phyloP scores from a whole-genome alignment of 306 rosid genomes.

The Sicyos edulis region DNA sequence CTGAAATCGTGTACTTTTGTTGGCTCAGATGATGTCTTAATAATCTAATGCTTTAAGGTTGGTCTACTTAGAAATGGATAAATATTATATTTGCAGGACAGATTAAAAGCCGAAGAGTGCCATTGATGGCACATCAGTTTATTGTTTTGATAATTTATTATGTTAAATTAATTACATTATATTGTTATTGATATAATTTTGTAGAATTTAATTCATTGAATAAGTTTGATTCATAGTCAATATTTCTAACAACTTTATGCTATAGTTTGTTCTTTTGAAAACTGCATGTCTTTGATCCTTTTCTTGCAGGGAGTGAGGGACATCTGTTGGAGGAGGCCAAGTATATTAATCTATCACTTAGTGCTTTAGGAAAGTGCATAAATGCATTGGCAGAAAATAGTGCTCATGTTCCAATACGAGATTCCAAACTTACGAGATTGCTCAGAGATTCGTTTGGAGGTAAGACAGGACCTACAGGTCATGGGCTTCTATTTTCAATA shows the following conservation, averaged over 20 bases:
- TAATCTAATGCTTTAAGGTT: neutral
- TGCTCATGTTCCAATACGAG: conserved; percentile 92
- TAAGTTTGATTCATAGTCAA: neutral
- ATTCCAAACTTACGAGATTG: conserved; percentile 95
- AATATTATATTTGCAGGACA: neutral
- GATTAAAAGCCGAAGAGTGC: neutral
- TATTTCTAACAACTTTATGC: neutral
- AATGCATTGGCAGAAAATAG: conserved; percentile 92
- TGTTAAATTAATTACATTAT: neutral
- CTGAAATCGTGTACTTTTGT: neutral
- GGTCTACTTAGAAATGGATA: neutral
- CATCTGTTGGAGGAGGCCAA: conserved; percentile 93
- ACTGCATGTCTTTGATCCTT: conserved; percentile 18
- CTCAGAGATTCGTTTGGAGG: conserved; percentile 98
- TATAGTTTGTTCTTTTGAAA: neutral
- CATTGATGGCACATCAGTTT: neutral
- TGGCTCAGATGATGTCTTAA: neutral
- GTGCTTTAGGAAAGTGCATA: conserved; percentile 90
- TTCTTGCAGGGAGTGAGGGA: conserved; percentile 84
- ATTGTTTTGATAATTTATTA: neutral
- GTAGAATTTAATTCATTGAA: neutral
- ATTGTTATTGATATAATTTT: neutral
- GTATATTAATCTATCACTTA: conserved; percentile 89
- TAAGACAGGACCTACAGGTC: conserved; percentile 33
- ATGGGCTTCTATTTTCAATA: conserved; percentile 5